A percentile compares a stretch with the other conserved stretches of the same genome.
These are phyloP conservation scores for Calonectria pseudoreteaudii DNA, from an alignment of 2,329 filamentous ascomycete genomes.

Conservation along the genomic window DNA sequence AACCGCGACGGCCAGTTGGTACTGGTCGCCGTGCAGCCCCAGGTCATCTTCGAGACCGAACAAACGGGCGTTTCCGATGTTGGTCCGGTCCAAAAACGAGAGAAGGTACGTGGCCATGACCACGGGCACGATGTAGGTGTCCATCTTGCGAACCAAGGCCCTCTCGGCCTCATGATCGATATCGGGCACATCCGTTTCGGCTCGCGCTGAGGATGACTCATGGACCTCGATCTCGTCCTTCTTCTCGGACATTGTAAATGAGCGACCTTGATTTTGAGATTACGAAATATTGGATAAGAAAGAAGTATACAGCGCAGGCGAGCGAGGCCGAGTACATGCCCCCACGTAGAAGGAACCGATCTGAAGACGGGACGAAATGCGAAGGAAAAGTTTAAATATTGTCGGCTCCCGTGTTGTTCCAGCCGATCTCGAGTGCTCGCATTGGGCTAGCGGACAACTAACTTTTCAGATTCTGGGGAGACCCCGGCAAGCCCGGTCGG, in stretches of 20 bases:
- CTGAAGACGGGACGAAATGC: neutral
- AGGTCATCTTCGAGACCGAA: constrained; percentile 62
- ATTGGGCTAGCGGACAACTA: neutral
- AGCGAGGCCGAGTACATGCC: neutral
- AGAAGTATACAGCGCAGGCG: neutral
- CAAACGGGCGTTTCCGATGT: constrained; percentile 57
- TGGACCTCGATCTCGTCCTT: neutral
- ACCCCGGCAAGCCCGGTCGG: neutral
- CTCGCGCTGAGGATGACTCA: neutral
- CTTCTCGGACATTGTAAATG: neutral
- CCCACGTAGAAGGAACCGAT: constrained; percentile 3
- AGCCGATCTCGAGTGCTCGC: neutral
- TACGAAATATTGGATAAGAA: neutral
- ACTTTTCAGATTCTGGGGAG: constrained; percentile 9
- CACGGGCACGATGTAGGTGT: constrained; percentile 13
- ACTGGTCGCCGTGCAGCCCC: constrained; percentile 69
- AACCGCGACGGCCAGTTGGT: constrained; percentile 70
- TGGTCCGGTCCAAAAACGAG: constrained; percentile 52
- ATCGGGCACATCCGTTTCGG: neutral
- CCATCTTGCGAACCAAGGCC: constrained; percentile 14
- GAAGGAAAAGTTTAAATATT: constrained; percentile 8
- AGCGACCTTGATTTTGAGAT: neutral
- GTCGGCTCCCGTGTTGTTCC: neutral
- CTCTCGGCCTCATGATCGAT: constrained; percentile 8
- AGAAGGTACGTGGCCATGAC: constrained; percentile 18